A percentile compares a stretch with the other conserved stretches of the same genome.
Evolutionary conservation across 306 rosid genomes (phyloP).

Genomic region (Castanea sativa): DNA sequence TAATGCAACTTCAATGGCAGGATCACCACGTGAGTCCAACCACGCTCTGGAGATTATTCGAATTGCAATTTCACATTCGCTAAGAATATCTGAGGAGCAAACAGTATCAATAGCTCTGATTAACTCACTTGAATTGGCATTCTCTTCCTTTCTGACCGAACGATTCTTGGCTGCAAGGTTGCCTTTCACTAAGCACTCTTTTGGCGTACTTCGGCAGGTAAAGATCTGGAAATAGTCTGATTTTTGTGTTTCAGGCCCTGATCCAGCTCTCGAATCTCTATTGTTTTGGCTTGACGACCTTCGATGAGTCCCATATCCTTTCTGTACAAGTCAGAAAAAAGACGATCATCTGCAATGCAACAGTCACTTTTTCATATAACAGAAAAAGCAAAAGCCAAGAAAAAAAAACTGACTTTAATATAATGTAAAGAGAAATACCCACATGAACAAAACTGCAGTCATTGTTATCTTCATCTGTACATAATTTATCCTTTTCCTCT

Average conservation of each 20-base stretch:
- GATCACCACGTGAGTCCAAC: constrained; percentile 62
- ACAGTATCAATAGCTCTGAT: constrained; percentile 47
- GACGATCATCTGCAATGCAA: constrained; percentile 14
- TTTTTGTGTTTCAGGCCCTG: constrained; percentile 36
- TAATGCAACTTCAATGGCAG: constrained; percentile 52
- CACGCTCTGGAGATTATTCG: constrained; percentile 62
- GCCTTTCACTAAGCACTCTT: constrained; percentile 37
- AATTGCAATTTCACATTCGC: constrained; percentile 64
- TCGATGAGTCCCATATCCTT: constrained; percentile 27
- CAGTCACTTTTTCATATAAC: background rate
- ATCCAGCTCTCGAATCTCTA: constrained; percentile 32
- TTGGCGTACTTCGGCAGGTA: constrained; percentile 50
- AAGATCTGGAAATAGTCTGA: constrained; percentile 49
- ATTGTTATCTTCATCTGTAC: constrained; percentile 28
- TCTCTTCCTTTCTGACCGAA: constrained; percentile 31
- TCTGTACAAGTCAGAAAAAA: constrained; percentile 38
- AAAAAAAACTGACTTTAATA: background rate
- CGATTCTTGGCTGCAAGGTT: constrained; percentile 30
- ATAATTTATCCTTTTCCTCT: constrained; percentile 27
- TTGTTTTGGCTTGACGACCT: constrained; percentile 36
- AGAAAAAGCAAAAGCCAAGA: no score
- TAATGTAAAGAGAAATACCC: constrained; percentile 26
- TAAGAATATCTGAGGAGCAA: constrained; percentile 54
- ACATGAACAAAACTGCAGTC: constrained; percentile 43
- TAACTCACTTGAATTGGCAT: constrained; percentile 45